Percentiles rank a stretch among this genome's conserved stretches.
These are phyloP conservation scores for Candida yuanshanica DNA, from an alignment of 805 yeast genomes.

Conservation along the genomic window DNA sequence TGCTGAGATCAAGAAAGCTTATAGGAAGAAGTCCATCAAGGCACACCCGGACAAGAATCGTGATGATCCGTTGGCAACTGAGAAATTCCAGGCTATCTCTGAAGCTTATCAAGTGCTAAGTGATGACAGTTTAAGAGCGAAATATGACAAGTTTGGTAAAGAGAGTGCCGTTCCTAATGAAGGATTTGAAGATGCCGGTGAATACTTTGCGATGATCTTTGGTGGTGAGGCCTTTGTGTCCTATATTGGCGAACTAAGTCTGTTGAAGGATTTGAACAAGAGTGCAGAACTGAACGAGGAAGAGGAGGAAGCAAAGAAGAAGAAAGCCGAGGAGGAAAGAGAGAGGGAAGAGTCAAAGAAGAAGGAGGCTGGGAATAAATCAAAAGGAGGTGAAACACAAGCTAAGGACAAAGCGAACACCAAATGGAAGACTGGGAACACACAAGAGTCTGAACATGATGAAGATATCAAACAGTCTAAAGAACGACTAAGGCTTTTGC, in stretches of 20 bases:
- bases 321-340: slow-evolving; percentile 24
- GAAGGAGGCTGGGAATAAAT: slow-evolving; percentile 4
- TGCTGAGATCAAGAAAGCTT: slow-evolving; percentile 70
- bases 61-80: slow-evolving; percentile 69
- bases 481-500: slow-evolving; percentile 6
- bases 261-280: slow-evolving; percentile 70
- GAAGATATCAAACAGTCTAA: slow-evolving; percentile 3
- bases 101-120: slow-evolving; percentile 79
- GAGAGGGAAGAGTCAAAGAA: slow-evolving; percentile 16
- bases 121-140: slow-evolving; percentile 54
- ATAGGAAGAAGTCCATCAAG: slow-evolving; percentile 67
- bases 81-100: slow-evolving; percentile 51
- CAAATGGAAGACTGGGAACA: background rate
- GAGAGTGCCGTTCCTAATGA: slow-evolving; percentile 65
- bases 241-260: slow-evolving; percentile 83
- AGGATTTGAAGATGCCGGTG: slow-evolving; percentile 70
- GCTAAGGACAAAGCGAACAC: background rate
- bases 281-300: slow-evolving; percentile 45
- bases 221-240: slow-evolving; percentile 88
- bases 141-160: slow-evolving; percentile 72
- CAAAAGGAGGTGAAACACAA: background rate
- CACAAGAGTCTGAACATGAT: background rate
- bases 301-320: slow-evolving; percentile 42
- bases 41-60: slow-evolving; percentile 83
- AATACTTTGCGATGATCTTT: slow-evolving; percentile 64